Evolutionary conservation across 2,329 filamentous ascomycete species (phyloP), one percentile per base, ranked within the genome.

Genomic region (Calonectria hongkongensis): DNA sequence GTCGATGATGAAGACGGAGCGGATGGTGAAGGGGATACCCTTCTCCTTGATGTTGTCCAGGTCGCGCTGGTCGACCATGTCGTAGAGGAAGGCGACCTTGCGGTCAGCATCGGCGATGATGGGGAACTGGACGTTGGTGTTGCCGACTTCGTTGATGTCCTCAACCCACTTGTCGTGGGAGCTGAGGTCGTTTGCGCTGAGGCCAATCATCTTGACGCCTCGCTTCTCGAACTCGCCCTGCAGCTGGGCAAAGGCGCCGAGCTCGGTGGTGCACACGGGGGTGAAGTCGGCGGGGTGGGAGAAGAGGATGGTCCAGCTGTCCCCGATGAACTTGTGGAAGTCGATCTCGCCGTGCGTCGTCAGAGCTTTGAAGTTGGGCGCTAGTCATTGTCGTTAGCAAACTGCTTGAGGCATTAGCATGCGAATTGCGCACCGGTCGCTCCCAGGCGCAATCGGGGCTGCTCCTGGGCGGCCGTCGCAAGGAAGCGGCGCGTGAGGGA

Each of bases 1-100:
- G 88, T 98, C 95, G 85, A 98, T 97, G 87, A 98, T 89, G 89
- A 97, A 98, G 83, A 98, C 96, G 79, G 94, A 95, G 81, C 96
- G 95, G 87, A 98, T 98, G 80, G 96, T 98, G 87, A 98, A 96
- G 69, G 95, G 95, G 79, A 97, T 94, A 79, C 93, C 93, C 90
- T 95, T 95, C 81, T 89, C 85, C 84, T 95, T 94, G 71, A 95
- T 92, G 86, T 95, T 95, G 87, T 92, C 94, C 80, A 92, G 90
- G 85, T 95, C 94, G 84, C 95, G 93, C 87, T 94, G 90, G 87
- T 95, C 94, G 80, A 96, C 88, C 94, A 96, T 96, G 87, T 96
- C 94, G 84, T 95, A 96, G 74, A 90, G 86, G 81, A 90, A 93
- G 72, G 94, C 92, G 73, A 95, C 90, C 86, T 95, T 91, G 85